Base-by-base conservation (phyloP, 768 basidiomycete genomes). In the Holtermannia corniformis region DNA sequence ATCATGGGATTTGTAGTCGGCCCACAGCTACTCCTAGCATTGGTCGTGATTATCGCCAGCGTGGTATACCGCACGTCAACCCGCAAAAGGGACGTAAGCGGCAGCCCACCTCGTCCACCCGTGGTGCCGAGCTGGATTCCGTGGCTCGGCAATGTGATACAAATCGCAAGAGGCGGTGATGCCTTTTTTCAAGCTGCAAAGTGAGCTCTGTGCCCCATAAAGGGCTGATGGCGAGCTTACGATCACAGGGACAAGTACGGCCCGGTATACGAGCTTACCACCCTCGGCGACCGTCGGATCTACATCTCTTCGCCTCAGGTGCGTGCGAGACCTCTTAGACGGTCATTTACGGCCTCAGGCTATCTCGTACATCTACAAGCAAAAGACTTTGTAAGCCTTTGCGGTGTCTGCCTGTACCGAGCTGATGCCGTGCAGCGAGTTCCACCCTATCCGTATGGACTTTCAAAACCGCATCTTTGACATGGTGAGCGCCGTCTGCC, bases 351-450 rank as follows among this genome's bases (percentile, higher is more conserved):
- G 12, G 4, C 14, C 4, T n/a, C 32, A 60, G 53, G 44, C 57
- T 43, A 63, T 63, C 40, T 21, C 24, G 4, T 52, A 57, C 24
- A 48, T 63, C 2, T 63, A 63, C 45, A 59, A 56, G 48, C 32
- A 52, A 13, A 57, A 55, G 44, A 51, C 50, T 22, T 60, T 55
- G 58, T 63, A 32, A 49, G 60, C 37, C 12, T 12, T 13, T 40
- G 21, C 19, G n/a, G 10, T 28, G 21, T 13, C 7, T 21, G 5
- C 20, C 19, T 16, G n/a, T 20, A 41, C 1, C 21, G 2, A 22
- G 32, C 25, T 23, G 44, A 42, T 14, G 22, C 51, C 26, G 11
- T 14, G 14, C 28, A 58, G 57, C 37, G 57, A 54, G 41, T 59
- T 54, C 23, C 44, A 19, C 37, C 52, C 25, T n/a, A 52, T 51